phyloP scores from a whole-genome alignment of 768 basidiomycete genomes.

The Amanita molliuscula region DNA sequence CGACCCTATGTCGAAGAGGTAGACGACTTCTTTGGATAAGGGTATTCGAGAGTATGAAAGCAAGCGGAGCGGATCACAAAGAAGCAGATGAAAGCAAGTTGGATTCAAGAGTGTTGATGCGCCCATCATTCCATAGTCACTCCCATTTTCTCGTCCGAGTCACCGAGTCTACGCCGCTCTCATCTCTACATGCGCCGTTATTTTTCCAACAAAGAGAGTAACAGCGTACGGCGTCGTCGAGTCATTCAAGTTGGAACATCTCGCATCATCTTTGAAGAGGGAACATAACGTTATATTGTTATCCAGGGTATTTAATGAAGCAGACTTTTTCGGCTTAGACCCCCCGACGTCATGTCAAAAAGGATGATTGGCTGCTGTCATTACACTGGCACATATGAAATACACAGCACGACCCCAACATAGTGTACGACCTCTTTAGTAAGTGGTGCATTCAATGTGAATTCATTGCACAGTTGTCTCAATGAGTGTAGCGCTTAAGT shows the following conservation, averaged over 20 bases:
- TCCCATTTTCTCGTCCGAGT: too few relatives aligned
- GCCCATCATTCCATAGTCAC: too few relatives aligned
- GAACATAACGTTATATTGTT: constrained; percentile 89
- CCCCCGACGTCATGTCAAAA: constrained; percentile 50
- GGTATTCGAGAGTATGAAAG: constrained; percentile 74
- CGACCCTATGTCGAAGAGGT: constrained; percentile 50
- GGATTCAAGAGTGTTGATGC: too few relatives aligned
- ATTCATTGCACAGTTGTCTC: neutral
- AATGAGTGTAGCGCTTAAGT: constrained; percentile 64
- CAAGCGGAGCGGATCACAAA: constrained; percentile 84
- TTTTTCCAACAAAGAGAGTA: too few relatives aligned
- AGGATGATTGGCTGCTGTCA: constrained; percentile 54
- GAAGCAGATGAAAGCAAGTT: constrained; percentile 68
- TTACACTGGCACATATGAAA: neutral
- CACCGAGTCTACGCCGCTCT: too few relatives aligned
- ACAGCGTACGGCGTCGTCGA: constrained; percentile 90
- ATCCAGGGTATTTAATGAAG: constrained; percentile 88
- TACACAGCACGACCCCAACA: constrained; percentile 67
- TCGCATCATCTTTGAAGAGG: constrained; percentile 80
- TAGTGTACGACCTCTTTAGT: constrained; percentile 91
- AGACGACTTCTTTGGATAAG: constrained; percentile 43
- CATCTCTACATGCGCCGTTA: too few relatives aligned
- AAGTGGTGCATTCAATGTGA: constrained; percentile 17
- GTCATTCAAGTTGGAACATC: constrained; percentile 71
- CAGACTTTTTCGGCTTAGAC: constrained; percentile 17